These are phyloP conservation scores for Pinguiococcus pyrenoidosus DNA, from an alignment of 108 stramenopile genomes.

Conservation along the genomic window DNA sequence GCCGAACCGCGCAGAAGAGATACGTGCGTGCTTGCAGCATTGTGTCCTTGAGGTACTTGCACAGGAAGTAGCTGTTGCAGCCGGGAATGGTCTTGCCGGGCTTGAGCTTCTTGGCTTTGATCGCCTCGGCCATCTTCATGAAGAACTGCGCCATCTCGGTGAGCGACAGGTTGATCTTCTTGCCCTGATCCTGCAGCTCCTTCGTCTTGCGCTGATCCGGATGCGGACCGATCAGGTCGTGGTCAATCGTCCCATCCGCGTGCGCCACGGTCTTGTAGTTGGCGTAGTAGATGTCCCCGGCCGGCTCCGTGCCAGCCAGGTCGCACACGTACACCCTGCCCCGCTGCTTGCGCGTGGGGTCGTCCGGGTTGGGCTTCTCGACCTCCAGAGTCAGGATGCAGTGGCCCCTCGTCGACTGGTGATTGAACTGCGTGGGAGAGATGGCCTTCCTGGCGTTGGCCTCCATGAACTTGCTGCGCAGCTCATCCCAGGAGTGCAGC, in stretches of 20 bases:
- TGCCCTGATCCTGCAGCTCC: slow-evolving; percentile 46
- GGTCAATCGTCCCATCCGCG: slow-evolving; percentile 38
- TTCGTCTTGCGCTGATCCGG: slow-evolving; percentile 45
- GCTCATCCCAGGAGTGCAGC: slow-evolving; percentile 45
- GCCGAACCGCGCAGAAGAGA: slow-evolving; percentile 46
- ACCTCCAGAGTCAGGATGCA: slow-evolving; percentile 54
- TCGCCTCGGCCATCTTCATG: slow-evolving; percentile 53
- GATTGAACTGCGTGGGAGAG: slow-evolving; percentile 42
- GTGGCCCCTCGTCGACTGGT: slow-evolving; percentile 45
- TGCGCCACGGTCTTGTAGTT: slow-evolving; percentile 29
- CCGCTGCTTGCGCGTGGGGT: slow-evolving; percentile 30
- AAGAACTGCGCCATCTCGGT: slow-evolving; percentile 54
- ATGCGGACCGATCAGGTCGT: slow-evolving; percentile 42
- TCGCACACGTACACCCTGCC: slow-evolving; percentile 49
- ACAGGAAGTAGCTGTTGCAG: slow-evolving; percentile 50
- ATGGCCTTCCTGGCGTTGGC: slow-evolving; percentile 48
- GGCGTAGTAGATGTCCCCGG: slow-evolving; percentile 47
- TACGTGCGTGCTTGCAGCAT: slow-evolving; percentile 46
- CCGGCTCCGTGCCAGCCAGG: slow-evolving; percentile 48
- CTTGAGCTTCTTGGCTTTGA: slow-evolving; percentile 44
- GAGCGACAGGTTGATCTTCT: slow-evolving; percentile 50
- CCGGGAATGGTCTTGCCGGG: slow-evolving; percentile 43
- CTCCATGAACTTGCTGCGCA: slow-evolving; percentile 31
- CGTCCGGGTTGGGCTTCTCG: slow-evolving; percentile 38
- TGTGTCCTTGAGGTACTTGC: slow-evolving; percentile 54